These are phyloP conservation scores for Vigna mungo DNA, from an alignment of 306 rosid species.

Conservation along the genomic window DNA sequence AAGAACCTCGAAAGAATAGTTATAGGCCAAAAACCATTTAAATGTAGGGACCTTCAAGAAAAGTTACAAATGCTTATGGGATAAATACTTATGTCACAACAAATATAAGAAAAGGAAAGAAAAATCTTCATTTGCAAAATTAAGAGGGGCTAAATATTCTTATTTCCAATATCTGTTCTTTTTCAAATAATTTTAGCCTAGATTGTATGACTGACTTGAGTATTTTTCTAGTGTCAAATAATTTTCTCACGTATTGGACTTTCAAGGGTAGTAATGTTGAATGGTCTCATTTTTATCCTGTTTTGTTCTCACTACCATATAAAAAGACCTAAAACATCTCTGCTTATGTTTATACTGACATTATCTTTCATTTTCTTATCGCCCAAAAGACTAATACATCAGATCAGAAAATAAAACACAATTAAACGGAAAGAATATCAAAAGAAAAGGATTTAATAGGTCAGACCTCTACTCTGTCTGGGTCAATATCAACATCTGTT, in stretches of 20 bases:
- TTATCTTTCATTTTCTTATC: slow-evolving; percentile 12
- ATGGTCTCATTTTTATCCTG: slow-evolving; percentile 18
- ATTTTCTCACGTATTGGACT: neutral
- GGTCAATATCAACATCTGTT: slow-evolving; percentile 74
- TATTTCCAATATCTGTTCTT: slow-evolving; percentile 2
- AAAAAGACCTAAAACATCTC: neutral
- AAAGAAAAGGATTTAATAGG: slow-evolving; percentile 26
- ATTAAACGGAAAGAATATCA: slow-evolving; percentile 6
- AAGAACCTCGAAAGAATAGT: neutral
- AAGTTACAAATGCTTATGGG: neutral
- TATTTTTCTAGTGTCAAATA: slow-evolving; percentile 1
- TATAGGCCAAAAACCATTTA: neutral
- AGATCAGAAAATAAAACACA: slow-evolving; percentile 22
- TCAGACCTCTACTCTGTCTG: slow-evolving; percentile 91
- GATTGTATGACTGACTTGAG: neutral
- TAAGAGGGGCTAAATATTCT: neutral
- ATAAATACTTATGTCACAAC: neutral
- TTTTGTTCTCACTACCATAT: slow-evolving; percentile 13
- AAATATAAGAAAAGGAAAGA: neutral
- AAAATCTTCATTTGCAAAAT: neutral
- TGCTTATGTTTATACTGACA: slow-evolving; percentile 12
- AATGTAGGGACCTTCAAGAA: neutral
- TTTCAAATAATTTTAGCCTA: neutral
- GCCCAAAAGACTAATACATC: slow-evolving; percentile 18
- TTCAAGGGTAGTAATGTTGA: slow-evolving; percentile 14